Base-by-base conservation (phyloP, 2,329 filamentous ascomycete genomes). In the Colletotrichum godetiae region DNA sequence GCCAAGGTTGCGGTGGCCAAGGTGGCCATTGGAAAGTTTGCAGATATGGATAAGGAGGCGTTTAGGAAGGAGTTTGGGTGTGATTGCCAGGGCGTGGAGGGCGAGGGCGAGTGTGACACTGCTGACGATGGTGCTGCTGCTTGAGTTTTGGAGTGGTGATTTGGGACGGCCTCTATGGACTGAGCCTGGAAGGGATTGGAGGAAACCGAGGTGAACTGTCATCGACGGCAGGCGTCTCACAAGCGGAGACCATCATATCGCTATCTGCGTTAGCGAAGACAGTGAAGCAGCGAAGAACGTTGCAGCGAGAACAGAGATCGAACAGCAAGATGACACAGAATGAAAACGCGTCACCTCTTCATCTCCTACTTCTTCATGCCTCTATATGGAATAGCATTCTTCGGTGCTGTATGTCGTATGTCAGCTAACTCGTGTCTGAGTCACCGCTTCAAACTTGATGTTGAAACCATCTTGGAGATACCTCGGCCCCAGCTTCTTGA, bases 1-100 rank as follows among this genome's bases (percentile, higher is more conserved):
- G 95, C 94, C 0, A 95, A 95, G 82, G 81, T 93, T 5, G 86
- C 86, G 13, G 92, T 90, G 0, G 92, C 92, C 13, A 89, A 91
- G 76, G 84, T 84, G 74, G 92, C 91, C 1, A 76, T 93, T 63
- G 80, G 83, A 3, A 79, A 80, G 69, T 72, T 92, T 42, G 78
- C 85, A 61, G 81, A 77, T 0, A 81, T 91, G 77, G 78, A 77
- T 3, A 81, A 86, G 7, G 86, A 86, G 10, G 88, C 92, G 67
- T 97, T 93, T 74, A 86, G 89, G 74, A 80, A 80, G 65, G 83
- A 81, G 76, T 94, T 89, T 78, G 84, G 84, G 1, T 97, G 95
- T 77, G 82, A 89, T 75, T 98, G 95, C 79, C 77, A 69, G 64
- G 76, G 72, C 22, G 75, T 72, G 35, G 75, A 74, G 19, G 74